phyloP scores from a whole-genome alignment of 1,139 yeast species.

The Kluyveromyces sp. region DNA sequence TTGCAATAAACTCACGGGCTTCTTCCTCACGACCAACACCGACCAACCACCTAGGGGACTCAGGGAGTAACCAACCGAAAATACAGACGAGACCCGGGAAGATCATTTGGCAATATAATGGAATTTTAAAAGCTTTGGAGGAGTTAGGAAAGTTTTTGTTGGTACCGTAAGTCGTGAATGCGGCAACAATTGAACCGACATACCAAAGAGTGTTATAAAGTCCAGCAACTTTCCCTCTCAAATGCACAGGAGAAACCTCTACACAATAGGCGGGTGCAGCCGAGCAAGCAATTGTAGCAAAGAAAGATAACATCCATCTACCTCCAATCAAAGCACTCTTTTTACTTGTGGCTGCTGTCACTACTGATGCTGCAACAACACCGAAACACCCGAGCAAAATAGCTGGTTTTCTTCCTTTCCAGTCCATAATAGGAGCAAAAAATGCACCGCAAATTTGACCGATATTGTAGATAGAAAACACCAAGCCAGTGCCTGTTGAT shows the following conservation, averaged over 20 bases:
- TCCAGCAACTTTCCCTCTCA: constrained; percentile 4
- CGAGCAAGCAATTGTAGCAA: constrained; percentile 1
- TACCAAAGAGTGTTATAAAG: constrained; percentile 2
- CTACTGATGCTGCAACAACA: background rate
- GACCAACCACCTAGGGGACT: constrained; percentile 3
- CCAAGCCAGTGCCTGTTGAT: constrained; percentile 40
- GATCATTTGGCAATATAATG: constrained; percentile 1
- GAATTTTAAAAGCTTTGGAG: background rate
- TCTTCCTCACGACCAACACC: constrained; percentile 4
- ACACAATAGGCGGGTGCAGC: constrained; percentile 3
- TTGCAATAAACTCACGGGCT: constrained; percentile 1
- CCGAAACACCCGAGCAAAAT: constrained; percentile 1
- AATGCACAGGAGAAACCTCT: constrained; percentile 1
- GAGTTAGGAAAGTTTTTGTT: background rate
- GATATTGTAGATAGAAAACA: constrained; percentile 60
- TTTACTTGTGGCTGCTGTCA: background rate
- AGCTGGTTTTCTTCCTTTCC: constrained; percentile 4
- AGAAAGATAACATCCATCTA: constrained; percentile 2
- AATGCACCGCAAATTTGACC: constrained; percentile 31
- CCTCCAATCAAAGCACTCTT: constrained; percentile 2
- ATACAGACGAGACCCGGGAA: constrained; percentile 1
- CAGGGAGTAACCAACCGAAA: constrained; percentile 3
- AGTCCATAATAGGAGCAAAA: constrained; percentile 1
- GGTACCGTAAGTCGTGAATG: constrained; percentile 1
- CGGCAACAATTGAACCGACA: constrained; percentile 1